Percentiles rank a stretch among this genome's conserved stretches.
Conservation (phyloP, 495 filamentous ascomycete genomes). For the Durotheca rogersii region DNA sequence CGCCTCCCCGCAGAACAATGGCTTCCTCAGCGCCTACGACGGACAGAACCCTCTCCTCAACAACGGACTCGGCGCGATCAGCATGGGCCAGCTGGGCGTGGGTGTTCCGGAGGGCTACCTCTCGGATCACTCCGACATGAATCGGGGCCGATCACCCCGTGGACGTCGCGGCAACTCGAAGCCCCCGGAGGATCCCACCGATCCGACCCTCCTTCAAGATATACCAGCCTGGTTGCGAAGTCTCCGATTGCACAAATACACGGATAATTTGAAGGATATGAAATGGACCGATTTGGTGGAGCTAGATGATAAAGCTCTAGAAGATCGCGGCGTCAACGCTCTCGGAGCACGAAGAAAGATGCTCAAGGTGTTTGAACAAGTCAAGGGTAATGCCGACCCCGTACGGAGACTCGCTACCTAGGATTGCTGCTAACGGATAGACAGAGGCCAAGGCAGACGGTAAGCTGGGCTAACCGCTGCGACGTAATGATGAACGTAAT, state of each 20-base stretch:
- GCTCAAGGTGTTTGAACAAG: conserved; percentile 98
- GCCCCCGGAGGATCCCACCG: conserved; percentile 96
- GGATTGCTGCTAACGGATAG: conserved; percentile 27
- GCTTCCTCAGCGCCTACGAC: conserved; percentile 89
- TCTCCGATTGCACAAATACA: conserved; percentile 96
- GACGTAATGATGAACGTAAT: conserved; percentile 21
- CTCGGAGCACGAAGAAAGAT: conserved; percentile 95
- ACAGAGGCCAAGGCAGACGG: conserved; percentile 63
- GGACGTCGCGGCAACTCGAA: conserved; percentile 93
- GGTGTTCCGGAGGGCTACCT: conserved; percentile 79
- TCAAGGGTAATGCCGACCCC: conserved; percentile 58
- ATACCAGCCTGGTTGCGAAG: conserved; percentile 96
- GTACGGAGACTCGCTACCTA: no score
- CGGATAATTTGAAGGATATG: conserved; percentile 94
- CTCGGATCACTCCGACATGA: conserved; percentile 89
- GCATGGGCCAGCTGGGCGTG: conserved; percentile 72
- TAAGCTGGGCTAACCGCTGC: conserved; percentile 51
- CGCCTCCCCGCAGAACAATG: conserved; percentile 91
- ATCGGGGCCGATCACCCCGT: conserved; percentile 86
- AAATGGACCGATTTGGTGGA: conserved; percentile 94
- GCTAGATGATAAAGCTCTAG: conserved; percentile 89
- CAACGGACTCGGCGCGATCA: conserved; percentile 69
- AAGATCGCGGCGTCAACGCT: conserved; percentile 92
- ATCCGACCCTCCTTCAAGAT: conserved; percentile 86
- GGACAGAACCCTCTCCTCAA: conserved; percentile 68